phyloP scores from a whole-genome alignment of 2,329 filamentous ascomycete genomes.

The Aspergillus neotritici region DNA sequence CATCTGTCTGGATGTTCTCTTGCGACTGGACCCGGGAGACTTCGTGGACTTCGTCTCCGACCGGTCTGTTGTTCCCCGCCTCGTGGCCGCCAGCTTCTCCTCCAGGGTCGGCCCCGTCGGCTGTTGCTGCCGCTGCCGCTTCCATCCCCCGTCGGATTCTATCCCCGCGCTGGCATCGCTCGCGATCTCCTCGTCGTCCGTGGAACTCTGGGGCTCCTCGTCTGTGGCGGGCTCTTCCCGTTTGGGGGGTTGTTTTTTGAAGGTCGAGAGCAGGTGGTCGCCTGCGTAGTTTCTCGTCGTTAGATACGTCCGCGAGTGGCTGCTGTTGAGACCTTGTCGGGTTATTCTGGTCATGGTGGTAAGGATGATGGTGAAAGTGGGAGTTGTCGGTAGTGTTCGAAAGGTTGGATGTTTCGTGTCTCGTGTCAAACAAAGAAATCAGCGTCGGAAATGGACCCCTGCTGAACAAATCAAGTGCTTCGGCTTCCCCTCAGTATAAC shows the following conservation, averaged over 20 bases:
- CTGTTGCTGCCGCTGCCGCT: constrained; percentile 1
- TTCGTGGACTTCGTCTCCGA: constrained; percentile 4
- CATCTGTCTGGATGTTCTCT: constrained; percentile 10
- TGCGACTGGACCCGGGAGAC: constrained; percentile 8
- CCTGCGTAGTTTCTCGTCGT: constrained; percentile 15
- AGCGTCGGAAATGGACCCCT: too few relatives aligned
- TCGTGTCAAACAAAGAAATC: too few relatives aligned
- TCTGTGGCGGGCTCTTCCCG: constrained; percentile 24
- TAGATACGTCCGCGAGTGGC: constrained; percentile 20
- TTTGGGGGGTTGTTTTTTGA: constrained; percentile 11
- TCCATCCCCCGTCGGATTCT: constrained; percentile 4
- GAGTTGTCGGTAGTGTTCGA: too few relatives aligned
- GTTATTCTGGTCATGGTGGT: too few relatives aligned
- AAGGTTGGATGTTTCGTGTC: too few relatives aligned
- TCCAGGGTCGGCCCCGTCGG: constrained; percentile 14
- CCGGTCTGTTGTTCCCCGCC: constrained; percentile 2
- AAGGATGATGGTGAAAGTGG: too few relatives aligned
- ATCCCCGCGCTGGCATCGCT: constrained; percentile 3
- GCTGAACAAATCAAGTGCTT: too few relatives aligned
- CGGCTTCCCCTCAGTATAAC: too few relatives aligned
- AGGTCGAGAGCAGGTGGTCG: constrained; percentile 21
- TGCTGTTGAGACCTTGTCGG: constrained; percentile 21
- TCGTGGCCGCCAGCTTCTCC: constrained; percentile 16
- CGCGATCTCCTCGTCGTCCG: constrained; percentile 23
- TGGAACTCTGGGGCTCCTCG: constrained; percentile 32